Evolutionary conservation across 495 filamentous ascomycete species (phyloP).

Genomic region (Physcia stellaris): DNA sequence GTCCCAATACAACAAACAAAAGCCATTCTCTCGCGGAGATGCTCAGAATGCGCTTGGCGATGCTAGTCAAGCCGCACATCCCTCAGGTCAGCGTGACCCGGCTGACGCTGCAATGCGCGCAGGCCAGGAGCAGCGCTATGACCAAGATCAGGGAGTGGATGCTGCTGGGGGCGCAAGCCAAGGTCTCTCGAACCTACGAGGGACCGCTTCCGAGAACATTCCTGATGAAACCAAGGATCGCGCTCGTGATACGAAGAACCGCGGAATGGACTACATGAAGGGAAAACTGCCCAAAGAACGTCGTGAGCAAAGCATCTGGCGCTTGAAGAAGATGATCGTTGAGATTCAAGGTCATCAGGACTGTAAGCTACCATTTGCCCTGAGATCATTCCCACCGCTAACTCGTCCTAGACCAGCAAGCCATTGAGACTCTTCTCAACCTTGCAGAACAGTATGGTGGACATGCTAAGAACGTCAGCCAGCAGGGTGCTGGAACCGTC

Average conservation of each 20-base stretch:
- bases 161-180: conserved; percentile 32
- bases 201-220: conserved; percentile 35
- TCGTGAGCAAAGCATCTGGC: conserved; percentile 82
- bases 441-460: conserved; percentile 78
- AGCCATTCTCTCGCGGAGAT: conserved; percentile 39
- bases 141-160: conserved; percentile 37
- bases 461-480: conserved; percentile 50
- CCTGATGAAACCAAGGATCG: conserved; percentile 52
- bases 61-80: conserved; percentile 39
- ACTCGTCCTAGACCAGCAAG: conserved; percentile 50
- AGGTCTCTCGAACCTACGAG: conserved; percentile 35
- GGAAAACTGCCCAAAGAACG: conserved; percentile 87
- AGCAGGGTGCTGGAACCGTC: conserved; percentile 49
- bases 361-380: conserved; percentile 33
- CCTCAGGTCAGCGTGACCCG: conserved; percentile 35
- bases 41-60: conserved; percentile 39
- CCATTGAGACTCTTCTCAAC: conserved; percentile 69
- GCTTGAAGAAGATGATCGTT: conserved; percentile 94
- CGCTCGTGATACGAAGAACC: conserved; percentile 36
- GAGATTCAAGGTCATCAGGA: conserved; percentile 91
- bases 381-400: conserved; percentile 8
- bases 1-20: conserved; percentile 45
- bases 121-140: conserved; percentile 31
- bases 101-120: conserved; percentile 28
- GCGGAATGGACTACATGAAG: conserved; percentile 56